Percentiles rank a stretch among this genome's conserved stretches.
phyloP scores from a whole-genome alignment of 352 stramenopile species.

The Globisporangium cystogenes region DNA sequence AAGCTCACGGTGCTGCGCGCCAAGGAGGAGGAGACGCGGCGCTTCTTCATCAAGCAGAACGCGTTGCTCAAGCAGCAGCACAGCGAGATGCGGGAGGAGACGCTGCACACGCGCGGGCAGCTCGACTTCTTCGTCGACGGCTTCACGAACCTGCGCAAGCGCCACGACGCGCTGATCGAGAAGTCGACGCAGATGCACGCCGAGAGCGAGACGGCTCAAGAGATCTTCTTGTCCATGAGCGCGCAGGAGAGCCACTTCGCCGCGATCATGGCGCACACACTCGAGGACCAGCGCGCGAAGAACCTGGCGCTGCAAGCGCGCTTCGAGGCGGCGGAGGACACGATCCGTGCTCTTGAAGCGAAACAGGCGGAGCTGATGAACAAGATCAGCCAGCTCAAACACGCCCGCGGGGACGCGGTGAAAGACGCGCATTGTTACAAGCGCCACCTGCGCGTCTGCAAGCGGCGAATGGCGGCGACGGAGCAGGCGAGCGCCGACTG shows the following conservation, averaged over 20 bases:
- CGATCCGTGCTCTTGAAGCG: constrained; percentile 21
- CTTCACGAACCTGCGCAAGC: constrained; percentile 57
- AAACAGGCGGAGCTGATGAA: constrained; percentile 35
- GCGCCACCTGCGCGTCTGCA: constrained; percentile 42
- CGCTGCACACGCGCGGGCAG: constrained; percentile 55
- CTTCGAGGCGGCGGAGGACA: constrained; percentile 16
- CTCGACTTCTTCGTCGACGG: constrained; percentile 78
- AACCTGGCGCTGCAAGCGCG: constrained; percentile 24
- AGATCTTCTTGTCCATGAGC: constrained; percentile 54
- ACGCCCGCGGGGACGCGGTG: constrained; percentile 35
- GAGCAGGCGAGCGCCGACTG: constrained; percentile 23
- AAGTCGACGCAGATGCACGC: constrained; percentile 49
- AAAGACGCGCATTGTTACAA: constrained; percentile 62
- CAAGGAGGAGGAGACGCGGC: constrained; percentile 54
- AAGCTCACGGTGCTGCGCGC: constrained; percentile 44
- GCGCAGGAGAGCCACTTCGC: constrained; percentile 54
- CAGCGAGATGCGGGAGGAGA: constrained; percentile 49
- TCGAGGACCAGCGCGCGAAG: constrained; percentile 32
- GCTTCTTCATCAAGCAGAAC: constrained; percentile 49
- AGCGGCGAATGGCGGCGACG: constrained; percentile 26
- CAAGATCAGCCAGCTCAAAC: constrained; percentile 41
- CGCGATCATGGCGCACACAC: constrained; percentile 37
- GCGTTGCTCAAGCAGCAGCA: constrained; percentile 40
- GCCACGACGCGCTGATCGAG: constrained; percentile 56
- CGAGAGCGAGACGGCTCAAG: constrained; percentile 50